Evolutionary conservation across 2,329 filamentous ascomycete species (phyloP), one percentile per base, ranked within the genome.

Genomic region (Cladophialophora exuberans): DNA sequence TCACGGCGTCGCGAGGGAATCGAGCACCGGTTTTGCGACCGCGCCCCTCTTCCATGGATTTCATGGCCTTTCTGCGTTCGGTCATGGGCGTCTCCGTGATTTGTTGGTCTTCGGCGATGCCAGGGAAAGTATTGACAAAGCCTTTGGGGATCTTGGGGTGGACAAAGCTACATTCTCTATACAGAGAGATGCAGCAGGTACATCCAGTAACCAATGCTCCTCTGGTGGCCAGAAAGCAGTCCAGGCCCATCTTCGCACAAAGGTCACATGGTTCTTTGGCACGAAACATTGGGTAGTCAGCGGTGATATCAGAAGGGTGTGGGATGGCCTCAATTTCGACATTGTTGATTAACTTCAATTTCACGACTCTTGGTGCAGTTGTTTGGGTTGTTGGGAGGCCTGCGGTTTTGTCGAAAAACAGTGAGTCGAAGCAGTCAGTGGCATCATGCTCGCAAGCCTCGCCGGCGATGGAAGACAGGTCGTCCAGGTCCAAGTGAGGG

Each of bases 1-100:
- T 88, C 59, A 94, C 82, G 0, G 90, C 89, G 63, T 91, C 86
- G 60, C 88, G 79, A 3, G 90, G 90, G 71, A 97, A 92, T 11
- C 90, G 83, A 46, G 87, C 83, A 49, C 84, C 88, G 58, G 83
- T 83, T 69, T 90, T 91, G 44, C 85, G 78, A 49, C 67, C 66
- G 33, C 69, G 69, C 23, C 64, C 62, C 43, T 76, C 74, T 26
- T 67, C 57, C 33, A 75, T 66, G 1, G 75, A 76, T 50, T 73
- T 76, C 55, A 76, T 65, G 13, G 69, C 69, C 41, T 44, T 58
- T 50, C 67, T 68, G 45, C 71, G 73, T 18, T 72, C 72, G 3
- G 72, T 75, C 36, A 73, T 54, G 5, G 70, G 64, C 6, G 72
- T 71, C 56, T 72, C 68, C 6, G 48, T 44, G 23, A 57, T 54